Base-by-base conservation (phyloP, 108 stramenopile species). In the Cylindrotheca fusiformis region DNA sequence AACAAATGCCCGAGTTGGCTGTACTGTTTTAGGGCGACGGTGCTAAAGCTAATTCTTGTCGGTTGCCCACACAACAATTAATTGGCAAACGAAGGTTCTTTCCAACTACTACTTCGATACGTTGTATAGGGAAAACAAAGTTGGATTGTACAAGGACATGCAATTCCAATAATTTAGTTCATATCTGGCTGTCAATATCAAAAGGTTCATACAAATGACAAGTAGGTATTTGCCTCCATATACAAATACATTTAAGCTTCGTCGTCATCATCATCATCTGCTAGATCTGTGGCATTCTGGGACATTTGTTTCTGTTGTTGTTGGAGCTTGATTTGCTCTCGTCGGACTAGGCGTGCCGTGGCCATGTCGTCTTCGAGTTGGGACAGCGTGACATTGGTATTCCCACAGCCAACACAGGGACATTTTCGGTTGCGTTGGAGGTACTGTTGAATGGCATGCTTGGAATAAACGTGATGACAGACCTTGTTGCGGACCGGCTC, bases 361-460 rank as follows among this genome's bases (percentile, higher is more conserved):
- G 69, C 65, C 30, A 61, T 62, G 57, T 90, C 89, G 8, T 74
- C 67, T 58, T 77, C 82, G 58, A 86, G 57, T 60, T 82, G 79
- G 12, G 50, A 55, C 21, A 51, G 20, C 10, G 71, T 52, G 28
- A 87, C 30, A 0, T 23, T 46, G 1, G 21, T 56, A 58, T 83
- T 87, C 23, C 48, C 61, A 60, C 89, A 90, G 14, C 89, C 89
- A 22, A 83, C 55, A 2, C 83, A 60, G 48, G 89, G 89, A 62
- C 89, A 90, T 44, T 52, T 24, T 2, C 24, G 2, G 8, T 20
- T 24, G 25, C 77, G 77, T 24, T 57, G 72, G 0, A 87, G 4
- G 61, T 77, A 48, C 28, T 82, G 76, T 2, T 60, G 32, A 44
- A 90, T 76, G 4, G 80, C 85, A 20, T 52, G 71, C 19, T 52